phyloP scores from a whole-genome alignment of 345 rosid genomes.

The Rhodamnia argentea region DNA sequence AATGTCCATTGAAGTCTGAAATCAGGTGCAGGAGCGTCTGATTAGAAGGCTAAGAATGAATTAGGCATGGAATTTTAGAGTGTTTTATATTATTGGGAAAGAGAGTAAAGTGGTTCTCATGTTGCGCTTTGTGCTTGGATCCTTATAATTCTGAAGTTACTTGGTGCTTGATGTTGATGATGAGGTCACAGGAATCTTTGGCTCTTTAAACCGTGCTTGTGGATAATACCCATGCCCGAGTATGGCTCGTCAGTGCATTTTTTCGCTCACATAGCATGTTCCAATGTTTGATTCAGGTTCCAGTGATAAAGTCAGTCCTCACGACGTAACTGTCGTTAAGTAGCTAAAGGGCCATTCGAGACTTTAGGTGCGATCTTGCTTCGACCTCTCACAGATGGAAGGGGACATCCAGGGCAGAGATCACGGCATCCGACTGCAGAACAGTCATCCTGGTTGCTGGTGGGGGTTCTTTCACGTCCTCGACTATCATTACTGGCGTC shows the following conservation, averaged over 20 bases:
- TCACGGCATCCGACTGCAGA: conserved; percentile 15
- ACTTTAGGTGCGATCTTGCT: not conserved
- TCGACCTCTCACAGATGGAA: not conserved
- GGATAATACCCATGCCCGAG: not conserved
- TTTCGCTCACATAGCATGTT: fast-evolving
- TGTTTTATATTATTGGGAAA: not conserved
- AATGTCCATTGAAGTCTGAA: not conserved
- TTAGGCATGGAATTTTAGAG: not conserved
- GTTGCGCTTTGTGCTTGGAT: not conserved
- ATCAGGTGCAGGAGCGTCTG: not conserved
- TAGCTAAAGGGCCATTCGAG: not conserved
- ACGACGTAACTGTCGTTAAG: not conserved
- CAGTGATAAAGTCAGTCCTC: not conserved
- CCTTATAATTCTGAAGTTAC: not conserved
- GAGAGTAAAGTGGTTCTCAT: not conserved
- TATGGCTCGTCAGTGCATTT: not conserved
- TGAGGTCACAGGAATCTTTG: not conserved
- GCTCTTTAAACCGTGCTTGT: not conserved
- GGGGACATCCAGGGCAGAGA: not conserved
- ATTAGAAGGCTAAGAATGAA: not conserved
- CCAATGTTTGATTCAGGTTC: not conserved
- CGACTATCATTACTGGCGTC: conserved; percentile 40
- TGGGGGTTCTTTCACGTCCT: conserved; percentile 50
- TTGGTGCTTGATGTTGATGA: not conserved
- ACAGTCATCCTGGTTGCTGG: conserved; percentile 44